Conservation (phyloP, 2,329 filamentous ascomycete genomes). For the Fusarium nematophilum region DNA sequence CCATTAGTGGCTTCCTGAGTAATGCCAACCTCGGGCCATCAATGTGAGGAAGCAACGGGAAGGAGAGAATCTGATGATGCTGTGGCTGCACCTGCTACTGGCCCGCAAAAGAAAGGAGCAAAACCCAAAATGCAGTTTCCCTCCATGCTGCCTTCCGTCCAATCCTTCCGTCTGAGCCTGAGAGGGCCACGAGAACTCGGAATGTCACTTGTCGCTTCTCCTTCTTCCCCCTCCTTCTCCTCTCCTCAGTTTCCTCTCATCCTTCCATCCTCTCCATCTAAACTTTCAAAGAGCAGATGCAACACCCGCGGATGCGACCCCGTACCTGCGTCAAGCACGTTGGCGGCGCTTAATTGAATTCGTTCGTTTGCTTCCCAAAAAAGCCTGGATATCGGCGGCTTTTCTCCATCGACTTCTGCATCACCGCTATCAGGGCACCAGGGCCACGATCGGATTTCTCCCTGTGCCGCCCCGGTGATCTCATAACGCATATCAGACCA, state of each 20-base stretch:
- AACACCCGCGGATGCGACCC: conserved; percentile 22
- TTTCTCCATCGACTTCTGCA: not conserved
- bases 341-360: conserved; percentile 18
- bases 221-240: conserved; percentile 8
- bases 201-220: conserved; percentile 31
- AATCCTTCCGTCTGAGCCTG: not conserved
- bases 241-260: not conserved
- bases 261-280: conserved; percentile 12
- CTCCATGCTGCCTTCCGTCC: conserved; percentile 3
- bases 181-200: conserved; percentile 6
- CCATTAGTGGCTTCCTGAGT: too few relatives aligned
- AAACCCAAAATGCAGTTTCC: conserved; percentile 7
- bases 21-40: conserved; percentile 1
- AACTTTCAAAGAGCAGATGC: conserved; percentile 24
- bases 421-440: not conserved
- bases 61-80: conserved; percentile 32
- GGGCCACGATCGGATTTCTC: conserved; percentile 6
- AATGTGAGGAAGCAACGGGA: conserved; percentile 29
- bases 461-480: conserved; percentile 25
- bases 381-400: not conserved
- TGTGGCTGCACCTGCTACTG: conserved; percentile 34
- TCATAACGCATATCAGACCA: conserved; percentile 45
- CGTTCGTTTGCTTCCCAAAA: conserved; percentile 1
- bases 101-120: conserved; percentile 1
- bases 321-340: conserved; percentile 38